Conservation (phyloP, 2,329 filamentous ascomycete species). For the Teratosphaeria destructans region DNA sequence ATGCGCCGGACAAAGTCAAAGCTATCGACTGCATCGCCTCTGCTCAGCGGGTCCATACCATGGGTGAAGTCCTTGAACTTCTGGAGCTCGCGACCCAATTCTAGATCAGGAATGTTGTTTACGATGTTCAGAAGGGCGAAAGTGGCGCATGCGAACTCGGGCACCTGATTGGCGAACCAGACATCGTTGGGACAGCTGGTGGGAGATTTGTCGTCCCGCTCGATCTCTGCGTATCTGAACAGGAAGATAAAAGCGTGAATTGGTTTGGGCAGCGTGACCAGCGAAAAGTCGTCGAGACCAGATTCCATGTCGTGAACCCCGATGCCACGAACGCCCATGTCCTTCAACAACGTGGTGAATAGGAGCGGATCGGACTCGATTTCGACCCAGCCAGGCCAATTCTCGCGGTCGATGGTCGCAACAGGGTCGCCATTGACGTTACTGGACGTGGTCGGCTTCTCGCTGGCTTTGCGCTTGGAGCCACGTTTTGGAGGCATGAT, state of each 20-base stretch:
- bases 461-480: conserved; percentile 12
- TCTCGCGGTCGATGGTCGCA: conserved; percentile 41
- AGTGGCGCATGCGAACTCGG: conserved; percentile 80
- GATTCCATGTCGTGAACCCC: conserved; percentile 67
- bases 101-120: conserved; percentile 63
- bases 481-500: conserved; percentile 16
- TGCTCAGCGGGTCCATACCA: conserved; percentile 57
- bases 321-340: conserved; percentile 64
- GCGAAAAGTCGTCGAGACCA: conserved; percentile 53
- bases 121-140: conserved; percentile 86
- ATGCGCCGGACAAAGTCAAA: conserved; percentile 68
- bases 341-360: conserved; percentile 74
- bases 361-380: conserved; percentile 82
- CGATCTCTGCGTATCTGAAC: conserved; percentile 53
- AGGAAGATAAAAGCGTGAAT: conserved; percentile 83
- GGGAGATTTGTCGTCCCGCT: conserved; percentile 38
- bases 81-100: conserved; percentile 59
- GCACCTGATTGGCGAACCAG: conserved; percentile 94
- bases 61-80: conserved; percentile 65
- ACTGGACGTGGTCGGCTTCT: conserved; percentile 24
- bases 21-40: conserved; percentile 64
- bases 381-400: conserved; percentile 68
- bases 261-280: conserved; percentile 56
- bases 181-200: conserved; percentile 52
- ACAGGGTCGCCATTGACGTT: conserved; percentile 5